A percentile compares a stretch with the other conserved stretches of the same genome.
Evolutionary conservation across 225 moss, liverwort and hornwort species (phyloP).

Genomic region (Antitrichia curtipendula): DNA sequence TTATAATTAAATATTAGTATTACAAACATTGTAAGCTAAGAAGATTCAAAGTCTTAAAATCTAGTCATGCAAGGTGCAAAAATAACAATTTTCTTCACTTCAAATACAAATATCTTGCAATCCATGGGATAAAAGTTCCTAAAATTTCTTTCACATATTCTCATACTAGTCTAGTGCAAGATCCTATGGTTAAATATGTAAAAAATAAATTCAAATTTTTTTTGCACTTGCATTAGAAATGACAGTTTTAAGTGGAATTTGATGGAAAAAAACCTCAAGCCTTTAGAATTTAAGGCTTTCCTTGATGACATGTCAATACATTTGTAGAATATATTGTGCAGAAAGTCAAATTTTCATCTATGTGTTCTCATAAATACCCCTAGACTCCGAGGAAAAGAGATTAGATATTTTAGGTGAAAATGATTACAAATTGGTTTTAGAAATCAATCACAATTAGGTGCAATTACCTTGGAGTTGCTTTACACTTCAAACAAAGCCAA

Average conservation of each 20-base stretch:
- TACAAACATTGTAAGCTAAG: neutral
- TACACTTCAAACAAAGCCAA: neutral
- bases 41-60: neutral
- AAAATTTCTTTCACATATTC: neutral
- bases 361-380: accelerated
- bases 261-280: accelerated
- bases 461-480: accelerated
- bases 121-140: accelerated
- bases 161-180: neutral
- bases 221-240: neutral
- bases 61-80: neutral
- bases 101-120: neutral
- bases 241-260: neutral
- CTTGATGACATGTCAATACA: accelerated
- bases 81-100: neutral
- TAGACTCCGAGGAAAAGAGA: neutral
- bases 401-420: neutral
- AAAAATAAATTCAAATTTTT: neutral
- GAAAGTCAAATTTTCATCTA: neutral
- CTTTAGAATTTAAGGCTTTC: neutral
- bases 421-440: no score
- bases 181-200: neutral
- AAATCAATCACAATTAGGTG: neutral
- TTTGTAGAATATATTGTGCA: accelerated
- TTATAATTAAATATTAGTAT: neutral